Evolutionary conservation across 108 stramenopile species (phyloP), one percentile per base, ranked within the genome.

Genomic region (Conticribra weissflogii): DNA sequence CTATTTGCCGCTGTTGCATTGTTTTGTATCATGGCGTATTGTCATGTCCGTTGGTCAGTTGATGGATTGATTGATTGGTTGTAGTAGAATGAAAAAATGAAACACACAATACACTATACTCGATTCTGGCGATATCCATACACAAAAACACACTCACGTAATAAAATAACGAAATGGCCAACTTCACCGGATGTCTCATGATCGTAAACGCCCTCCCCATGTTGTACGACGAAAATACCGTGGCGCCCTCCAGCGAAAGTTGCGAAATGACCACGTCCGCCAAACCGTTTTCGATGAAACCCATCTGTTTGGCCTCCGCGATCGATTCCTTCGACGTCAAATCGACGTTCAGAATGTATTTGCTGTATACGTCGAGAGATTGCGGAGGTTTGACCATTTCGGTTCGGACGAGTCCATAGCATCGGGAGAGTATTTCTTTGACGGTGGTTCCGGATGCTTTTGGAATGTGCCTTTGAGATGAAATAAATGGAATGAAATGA

Each of bases 371-470:
- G 32, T 76, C 74, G 24, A 76, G 36, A 1, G 74, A 76, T 3
- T 41, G 47, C 18, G 74, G 74, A 22, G 74, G 74, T 49, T 52
- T 22, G 2, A 76, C 58, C 74, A 76, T 76, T 18, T 76, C 74
- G 16, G 66, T 76, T 1, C 74, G 74, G 0, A 76, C 33, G 0
- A 76, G 30, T 14, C 53, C 52, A 54, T 76, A 76, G 32, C 74
- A 76, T 1, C 63, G 54, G 0, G 66, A 76, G n/a, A 76, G 19
- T 3, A 41, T 61, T 29, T 74, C 66, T 47, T 76, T 76, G 16
- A 76, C 74, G 44, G 74, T 76, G 14, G 74, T 76, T 3, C 74
- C 74, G 8, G 61, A 63, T 3, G 74, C 74, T 48, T 76, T 76
- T 14, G 74, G 74, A 0, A 76, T 57, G 46, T 76, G 74, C 71